phyloP scores from a whole-genome alignment of 495 filamentous ascomycete species.

The Daldinia concentrica region DNA sequence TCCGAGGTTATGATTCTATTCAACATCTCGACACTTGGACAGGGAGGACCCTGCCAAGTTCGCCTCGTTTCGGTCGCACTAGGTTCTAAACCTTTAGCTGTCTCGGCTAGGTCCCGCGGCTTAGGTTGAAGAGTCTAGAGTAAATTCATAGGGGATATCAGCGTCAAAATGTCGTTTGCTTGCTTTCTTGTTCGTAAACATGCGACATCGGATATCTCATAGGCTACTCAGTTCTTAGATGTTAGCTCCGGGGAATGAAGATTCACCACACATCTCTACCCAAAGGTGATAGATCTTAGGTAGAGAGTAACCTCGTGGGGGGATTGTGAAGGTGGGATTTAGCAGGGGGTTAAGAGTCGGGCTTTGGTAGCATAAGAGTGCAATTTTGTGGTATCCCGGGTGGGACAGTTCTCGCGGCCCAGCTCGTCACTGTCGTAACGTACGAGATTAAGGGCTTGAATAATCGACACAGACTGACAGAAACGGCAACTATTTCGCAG shows the following conservation, averaged over 20 bases:
- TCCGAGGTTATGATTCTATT: neutral
- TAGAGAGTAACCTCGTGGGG: slow-evolving; percentile 3
- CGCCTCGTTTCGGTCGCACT: slow-evolving; percentile 19
- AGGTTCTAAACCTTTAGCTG: slow-evolving; percentile 10
- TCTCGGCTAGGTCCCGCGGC: slow-evolving; percentile 29
- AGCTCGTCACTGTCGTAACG: slow-evolving; percentile 38
- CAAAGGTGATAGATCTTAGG: neutral
- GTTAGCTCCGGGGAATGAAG: neutral
- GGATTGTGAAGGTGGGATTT: slow-evolving; percentile 15
- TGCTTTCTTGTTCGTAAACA: slow-evolving; percentile 2
- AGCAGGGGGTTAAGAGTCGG: slow-evolving; percentile 21
- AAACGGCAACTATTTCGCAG: slow-evolving; percentile 37
- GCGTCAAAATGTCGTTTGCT: slow-evolving; percentile 5
- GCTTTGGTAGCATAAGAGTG: slow-evolving; percentile 17
- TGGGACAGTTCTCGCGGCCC: slow-evolving; percentile 27
- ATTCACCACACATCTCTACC: neutral
- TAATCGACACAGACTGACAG: slow-evolving; percentile 23
- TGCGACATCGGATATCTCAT: slow-evolving; percentile 24
- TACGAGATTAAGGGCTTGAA: slow-evolving; percentile 39
- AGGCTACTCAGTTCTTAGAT: neutral
- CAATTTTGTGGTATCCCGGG: slow-evolving; percentile 30
- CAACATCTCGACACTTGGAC: slow-evolving; percentile 5
- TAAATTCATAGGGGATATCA: neutral
- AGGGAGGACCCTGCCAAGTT: slow-evolving; percentile 25
- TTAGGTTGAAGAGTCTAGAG: slow-evolving; percentile 12